Evolutionary conservation across 2,329 filamentous ascomycete genomes (phyloP).

Genomic region (Epichloe aotearoae): DNA sequence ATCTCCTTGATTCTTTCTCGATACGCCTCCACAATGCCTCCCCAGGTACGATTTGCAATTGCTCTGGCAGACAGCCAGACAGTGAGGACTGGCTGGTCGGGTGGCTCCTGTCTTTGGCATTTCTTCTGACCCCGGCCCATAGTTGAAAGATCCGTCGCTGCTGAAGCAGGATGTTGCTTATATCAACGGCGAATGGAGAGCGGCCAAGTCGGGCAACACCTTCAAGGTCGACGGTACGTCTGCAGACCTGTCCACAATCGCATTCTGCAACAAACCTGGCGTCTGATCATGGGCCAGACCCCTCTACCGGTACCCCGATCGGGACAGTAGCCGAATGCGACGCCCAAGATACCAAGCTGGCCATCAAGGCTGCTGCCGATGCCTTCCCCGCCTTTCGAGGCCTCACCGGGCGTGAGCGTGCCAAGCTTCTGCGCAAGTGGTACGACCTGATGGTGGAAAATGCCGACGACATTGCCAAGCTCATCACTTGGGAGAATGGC

Average conservation of each 20-base stretch:
- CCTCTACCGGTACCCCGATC: conserved; percentile 67
- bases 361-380: conserved; percentile 69
- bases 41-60: conserved; percentile 22
- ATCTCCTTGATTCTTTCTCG: conserved; percentile 18
- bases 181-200: conserved; percentile 87
- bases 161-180: conserved; percentile 74
- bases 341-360: conserved; percentile 60
- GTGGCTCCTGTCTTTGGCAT: not conserved
- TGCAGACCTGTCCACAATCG: not conserved
- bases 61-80: not conserved
- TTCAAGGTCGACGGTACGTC: conserved; percentile 65
- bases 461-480: conserved; percentile 62
- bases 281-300: conserved; percentile 36
- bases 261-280: no score
- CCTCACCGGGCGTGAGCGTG: conserved; percentile 60
- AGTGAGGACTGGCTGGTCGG: not conserved
- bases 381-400: conserved; percentile 61
- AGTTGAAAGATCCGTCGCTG: conserved; percentile 69
- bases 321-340: conserved; percentile 79
- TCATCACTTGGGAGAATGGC: conserved; percentile 85
- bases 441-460: conserved; percentile 70
- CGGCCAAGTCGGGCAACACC: conserved; percentile 74
- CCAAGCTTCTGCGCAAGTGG: conserved; percentile 65
- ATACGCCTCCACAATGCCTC: conserved; percentile 34
- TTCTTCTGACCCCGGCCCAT: not conserved